Base-by-base conservation (phyloP, 768 basidiomycete genomes). In the Amanita muscaria region DNA sequence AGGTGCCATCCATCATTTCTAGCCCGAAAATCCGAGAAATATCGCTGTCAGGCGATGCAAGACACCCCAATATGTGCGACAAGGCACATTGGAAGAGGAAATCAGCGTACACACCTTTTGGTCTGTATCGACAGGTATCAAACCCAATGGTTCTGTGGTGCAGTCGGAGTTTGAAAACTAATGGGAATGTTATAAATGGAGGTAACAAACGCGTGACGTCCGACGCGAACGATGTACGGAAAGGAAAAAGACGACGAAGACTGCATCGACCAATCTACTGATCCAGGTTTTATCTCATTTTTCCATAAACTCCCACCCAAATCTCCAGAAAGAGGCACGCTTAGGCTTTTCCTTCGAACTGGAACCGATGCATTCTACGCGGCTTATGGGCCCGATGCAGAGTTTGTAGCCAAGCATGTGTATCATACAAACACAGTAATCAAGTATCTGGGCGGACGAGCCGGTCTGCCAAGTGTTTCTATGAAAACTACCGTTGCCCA, bases 371-470 rank as follows among this genome's bases (percentile, higher is more conserved):
- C 86, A 12, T 97, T 76, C 63, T 97, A 89, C 66, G 79, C 82
- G n/a, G 83, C 80, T 1, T 90, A 97, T 56, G 92, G 91, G 0
- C 65, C 77, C 4, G 93, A 97, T 61, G 94, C 94, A 1, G 66
- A 77, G n/a, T 90, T 80, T 52, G 79, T 94, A 50, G 93, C 94
- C 4, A 70, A 79, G 15, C 74, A 88, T 53, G 80, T 87, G 42
- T 91, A 78, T 54, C 83, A 77, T 45, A 99, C 96, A 2, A 86
- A 88, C 54, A 83, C 88, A 1, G 92, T 97, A 47, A 73, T 99
- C 63, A 94, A 94, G 62, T 86, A 88, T 58, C 79, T 96, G 32
- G 94, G 75, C 0, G 78, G 79, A 23, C 73, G 70, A 51, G 73
- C 69, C 0, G 78, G 79, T 2, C 66, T 96, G 1, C 80, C 88